phyloP scores from a whole-genome alignment of 345 rosid species.

The Carallia brachiata region DNA sequence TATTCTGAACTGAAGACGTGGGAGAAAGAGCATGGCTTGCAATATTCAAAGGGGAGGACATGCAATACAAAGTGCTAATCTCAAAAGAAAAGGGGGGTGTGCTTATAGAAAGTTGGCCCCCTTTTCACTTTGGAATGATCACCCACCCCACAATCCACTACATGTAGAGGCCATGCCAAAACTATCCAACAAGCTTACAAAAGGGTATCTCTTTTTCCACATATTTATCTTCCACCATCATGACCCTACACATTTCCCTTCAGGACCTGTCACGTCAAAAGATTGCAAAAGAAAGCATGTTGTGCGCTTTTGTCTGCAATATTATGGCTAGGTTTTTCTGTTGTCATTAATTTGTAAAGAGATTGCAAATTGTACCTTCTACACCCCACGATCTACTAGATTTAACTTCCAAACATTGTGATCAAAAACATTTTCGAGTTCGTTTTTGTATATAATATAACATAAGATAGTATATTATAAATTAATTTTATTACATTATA shows the following conservation, averaged over 20 bases:
- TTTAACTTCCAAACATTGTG: no score
- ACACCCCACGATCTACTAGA: no score
- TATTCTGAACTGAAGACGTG: slow-evolving; percentile 21
- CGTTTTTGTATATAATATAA: no score
- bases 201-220: slow-evolving; percentile 9
- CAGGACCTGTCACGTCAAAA: slow-evolving; percentile 20
- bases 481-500: no score
- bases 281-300: slow-evolving; percentile 14
- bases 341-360: no score
- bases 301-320: not conserved
- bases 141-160: slow-evolving; percentile 13
- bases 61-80: slow-evolving; percentile 32
- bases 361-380: no score
- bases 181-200: slow-evolving; percentile 12
- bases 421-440: no score
- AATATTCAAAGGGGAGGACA: slow-evolving; percentile 26
- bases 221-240: not conserved
- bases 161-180: slow-evolving; percentile 19
- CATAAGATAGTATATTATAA: no score
- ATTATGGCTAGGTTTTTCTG: not conserved
- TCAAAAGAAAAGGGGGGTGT: slow-evolving; percentile 7
- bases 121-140: slow-evolving; percentile 41
- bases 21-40: slow-evolving; percentile 7
- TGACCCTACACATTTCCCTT: slow-evolving; percentile 7
- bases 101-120: slow-evolving; percentile 35